Percentiles rank a stretch among this genome's conserved stretches.
Conservation (phyloP, 305 asterid genomes). For the Fraxinus sp. region DNA sequence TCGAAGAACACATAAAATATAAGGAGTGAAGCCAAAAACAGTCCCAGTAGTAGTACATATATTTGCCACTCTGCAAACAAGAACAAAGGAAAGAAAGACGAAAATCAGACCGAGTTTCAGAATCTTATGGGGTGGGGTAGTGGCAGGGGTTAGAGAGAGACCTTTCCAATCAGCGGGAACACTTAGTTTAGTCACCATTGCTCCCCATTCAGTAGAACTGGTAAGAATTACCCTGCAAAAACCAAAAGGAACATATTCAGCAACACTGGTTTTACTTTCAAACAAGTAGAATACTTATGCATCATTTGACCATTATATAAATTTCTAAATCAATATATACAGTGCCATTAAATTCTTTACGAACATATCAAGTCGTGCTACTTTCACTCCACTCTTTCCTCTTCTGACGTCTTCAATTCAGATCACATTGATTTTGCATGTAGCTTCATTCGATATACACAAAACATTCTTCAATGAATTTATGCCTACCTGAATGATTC, state of each 20-base stretch:
- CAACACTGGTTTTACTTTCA: background rate
- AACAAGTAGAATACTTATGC: background rate
- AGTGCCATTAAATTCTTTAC: background rate
- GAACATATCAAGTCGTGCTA: background rate
- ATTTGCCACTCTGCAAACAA: slow-evolving; percentile 85
- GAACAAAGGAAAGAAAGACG: background rate
- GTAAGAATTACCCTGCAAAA: slow-evolving; percentile 75
- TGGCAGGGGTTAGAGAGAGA: slow-evolving; percentile 27
- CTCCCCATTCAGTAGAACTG: slow-evolving; percentile 85
- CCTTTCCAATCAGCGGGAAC: slow-evolving; percentile 98
- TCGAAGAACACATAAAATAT: slow-evolving; percentile 77
- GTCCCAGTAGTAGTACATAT: slow-evolving; percentile 70
- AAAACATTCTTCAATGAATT: background rate
- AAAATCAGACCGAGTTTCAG: slow-evolving; percentile 12
- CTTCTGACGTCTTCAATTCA: background rate
- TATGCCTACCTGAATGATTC: background rate
- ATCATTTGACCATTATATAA: background rate
- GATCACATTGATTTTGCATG: background rate
- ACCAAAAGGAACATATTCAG: background rate
- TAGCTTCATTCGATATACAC: background rate
- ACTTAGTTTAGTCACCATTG: slow-evolving; percentile 66
- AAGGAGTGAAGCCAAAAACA: slow-evolving; percentile 73
- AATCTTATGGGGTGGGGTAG: background rate
- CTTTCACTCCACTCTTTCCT: background rate
- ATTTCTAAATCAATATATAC: background rate